Evolutionary conservation across 176 grass and related monocot genomes (phyloP), one percentile per base, ranked within the genome.

Genomic region (Pontederia crassipes): DNA sequence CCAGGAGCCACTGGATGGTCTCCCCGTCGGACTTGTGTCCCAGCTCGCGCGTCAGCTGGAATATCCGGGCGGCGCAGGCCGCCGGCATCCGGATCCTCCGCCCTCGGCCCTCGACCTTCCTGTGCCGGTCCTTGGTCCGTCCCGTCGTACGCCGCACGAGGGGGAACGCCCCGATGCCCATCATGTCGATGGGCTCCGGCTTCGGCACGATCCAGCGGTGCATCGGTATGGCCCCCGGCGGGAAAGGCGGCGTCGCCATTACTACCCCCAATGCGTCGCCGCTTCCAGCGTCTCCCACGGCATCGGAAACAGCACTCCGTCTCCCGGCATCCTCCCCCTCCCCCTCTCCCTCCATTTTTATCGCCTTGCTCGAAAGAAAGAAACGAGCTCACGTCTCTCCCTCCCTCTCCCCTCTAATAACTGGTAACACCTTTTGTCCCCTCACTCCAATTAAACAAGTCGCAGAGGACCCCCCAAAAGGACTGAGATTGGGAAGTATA

Each of bases 1-100:
- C 55, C 16, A 58, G 55, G n/a, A 58, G 55, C 55, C 55, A 58
- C 55, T 11, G 55, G 10, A 58, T 58, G 55, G 55, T 58, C 55
- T 58, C 55, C 8, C 55, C 51, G 51, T 54, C 51, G 14, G 51
- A 54, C 51, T 54, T 54, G 51, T 54, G 51, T 16, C 51, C 51
- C n/a, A 54, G 51, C 51, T 54, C 51, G 51, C 51, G 51, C 14
- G 51, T 54, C 1, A 54, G 51, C 51, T 54, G 51, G 51, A 54
- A 54, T 12, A 54, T 54, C 14, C 51, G 9, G 11, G 51, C 51
- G 51, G 51, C 51, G 51, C 51, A 54, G 14, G 51, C 51, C 14
- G 51, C 51, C 51, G 51, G 51, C 51, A 54, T 54, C 51, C 51
- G 51, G 51, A 54, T 54, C 51, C 51, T 54, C 51, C 51, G 51